Conservation (phyloP, 2,329 filamentous ascomycete species). For the Aspergillus carbonarius region DNA sequence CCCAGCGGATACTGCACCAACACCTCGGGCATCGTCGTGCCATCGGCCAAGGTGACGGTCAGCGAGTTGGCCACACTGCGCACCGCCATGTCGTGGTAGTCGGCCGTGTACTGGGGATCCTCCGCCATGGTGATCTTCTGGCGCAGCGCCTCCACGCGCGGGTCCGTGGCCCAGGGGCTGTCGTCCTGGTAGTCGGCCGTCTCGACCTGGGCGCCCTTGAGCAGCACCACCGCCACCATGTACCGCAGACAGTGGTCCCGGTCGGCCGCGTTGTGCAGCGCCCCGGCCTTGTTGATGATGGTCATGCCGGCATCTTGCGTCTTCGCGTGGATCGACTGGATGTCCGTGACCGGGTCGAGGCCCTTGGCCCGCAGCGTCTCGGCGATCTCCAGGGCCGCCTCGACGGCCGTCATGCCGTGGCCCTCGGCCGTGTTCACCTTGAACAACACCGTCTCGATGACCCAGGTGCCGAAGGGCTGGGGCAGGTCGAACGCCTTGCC, state of each 20-base stretch:
- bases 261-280: constrained; percentile 31
- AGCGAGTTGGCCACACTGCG: background rate
- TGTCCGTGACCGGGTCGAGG: background rate
- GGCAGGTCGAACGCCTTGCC: constrained; percentile 19
- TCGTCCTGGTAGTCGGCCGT: constrained; percentile 28
- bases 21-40: background rate
- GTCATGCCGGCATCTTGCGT: background rate
- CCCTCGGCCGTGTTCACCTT: constrained; percentile 34
- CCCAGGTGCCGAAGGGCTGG: constrained; percentile 21
- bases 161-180: constrained; percentile 23
- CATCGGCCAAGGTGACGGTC: background rate
- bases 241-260: constrained; percentile 39
- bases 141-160: constrained; percentile 23
- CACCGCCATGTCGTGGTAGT: constrained; percentile 27
- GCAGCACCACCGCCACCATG: constrained; percentile 31
- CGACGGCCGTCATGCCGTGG: constrained; percentile 35
- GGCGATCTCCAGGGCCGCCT: constrained; percentile 24
- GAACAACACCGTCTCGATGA: constrained; percentile 25
- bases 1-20: background rate
- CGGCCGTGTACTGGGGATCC: constrained; percentile 28
- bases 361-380: constrained; percentile 4
- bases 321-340: background rate
- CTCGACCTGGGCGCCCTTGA: constrained; percentile 29
- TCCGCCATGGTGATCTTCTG: constrained; percentile 25
- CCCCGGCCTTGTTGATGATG: constrained; percentile 35